Evolutionary conservation across 1,284 basidiomycete genomes (phyloP), one percentile per base, ranked within the genome.

Genomic region (Heliocybe sulcata): DNA sequence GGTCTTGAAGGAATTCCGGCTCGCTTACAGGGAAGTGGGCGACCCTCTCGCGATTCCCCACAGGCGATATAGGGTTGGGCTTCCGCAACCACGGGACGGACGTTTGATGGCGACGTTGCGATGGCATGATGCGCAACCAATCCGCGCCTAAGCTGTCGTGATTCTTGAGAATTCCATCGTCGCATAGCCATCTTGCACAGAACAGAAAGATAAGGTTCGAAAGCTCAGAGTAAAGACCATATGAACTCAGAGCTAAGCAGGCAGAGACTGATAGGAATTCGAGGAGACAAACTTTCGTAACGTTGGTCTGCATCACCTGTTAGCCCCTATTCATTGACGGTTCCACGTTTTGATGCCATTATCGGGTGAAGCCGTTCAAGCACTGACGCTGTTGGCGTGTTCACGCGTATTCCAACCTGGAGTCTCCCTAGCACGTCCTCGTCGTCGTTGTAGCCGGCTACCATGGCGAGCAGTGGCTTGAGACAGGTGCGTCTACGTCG

Each of bases 381-480:
- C 16, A 35, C 33, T 35, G 33, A 35, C 38, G 38, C 38, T 42
- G 38, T 42, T 42, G 38, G 12, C 38, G 38, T 42, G 38, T 16
- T 42, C 38, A 20, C 19, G 6, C 3, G 38, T 42, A 16, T 20
- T 42, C 19, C 12, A 42, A 6, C 12, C 38, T 42, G 38, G 38
- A 42, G 38, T 42, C 19, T 3, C 38, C 16, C n/a, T 20, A 20
- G 19, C 38, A 42, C 8, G 12, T 12, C 29, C 38, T n/a, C 6
- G 6, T 8, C 19, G 8, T n/a, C 19, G n/a, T 20, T 6, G 6
- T 3, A 49, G 6, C 20, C 9, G 45, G 9, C 9, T 35, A 60
- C 57, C 47, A 85, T 85, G 83, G 74, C 82, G 63, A 83, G 77
- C 68, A 72, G 67, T 59, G 69, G 73, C 20, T 66, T 76, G 58